These are phyloP conservation scores for Acacia crassicarpa DNA, from an alignment of 306 rosid species.

Conservation along the genomic window DNA sequence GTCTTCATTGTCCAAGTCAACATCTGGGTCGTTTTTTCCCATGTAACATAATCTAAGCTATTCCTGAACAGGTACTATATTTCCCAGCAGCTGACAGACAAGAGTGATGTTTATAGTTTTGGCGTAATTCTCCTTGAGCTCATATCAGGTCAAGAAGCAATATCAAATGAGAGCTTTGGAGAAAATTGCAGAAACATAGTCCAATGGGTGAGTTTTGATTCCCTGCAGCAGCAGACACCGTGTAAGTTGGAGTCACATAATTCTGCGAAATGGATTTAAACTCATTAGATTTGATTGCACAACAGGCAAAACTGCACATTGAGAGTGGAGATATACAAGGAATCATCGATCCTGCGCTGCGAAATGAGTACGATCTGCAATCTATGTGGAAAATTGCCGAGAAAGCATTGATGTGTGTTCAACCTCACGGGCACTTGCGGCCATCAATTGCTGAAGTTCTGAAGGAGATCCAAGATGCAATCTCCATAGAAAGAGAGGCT, in stretches of 20 bases:
- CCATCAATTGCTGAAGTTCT: conserved; percentile 95
- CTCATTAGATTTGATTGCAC: conserved; percentile 5
- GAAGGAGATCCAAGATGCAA: conserved; percentile 95
- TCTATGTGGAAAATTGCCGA: conserved; percentile 99
- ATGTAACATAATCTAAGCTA: neutral
- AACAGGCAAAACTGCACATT: conserved; percentile 81
- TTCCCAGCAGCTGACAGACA: conserved; percentile 96
- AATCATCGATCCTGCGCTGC: conserved; percentile 76
- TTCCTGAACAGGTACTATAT: conserved; percentile 72
- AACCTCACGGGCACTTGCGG: conserved; percentile 82
- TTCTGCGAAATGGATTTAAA: conserved; percentile 2
- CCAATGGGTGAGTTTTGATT: conserved; percentile 82
- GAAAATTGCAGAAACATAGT: conserved; percentile 90
- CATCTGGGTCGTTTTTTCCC: neutral
- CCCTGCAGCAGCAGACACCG: neutral
- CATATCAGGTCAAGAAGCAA: conserved; percentile 98
- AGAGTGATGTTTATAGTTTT: conserved; percentile 93
- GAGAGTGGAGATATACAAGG: conserved; percentile 98
- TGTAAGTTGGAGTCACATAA: neutral
- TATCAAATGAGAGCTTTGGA: conserved; percentile 90
- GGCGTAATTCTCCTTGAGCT: conserved; percentile 99
- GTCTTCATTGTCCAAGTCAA: conserved; percentile 1
- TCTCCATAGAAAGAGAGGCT: conserved; percentile 69
- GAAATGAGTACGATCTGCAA: conserved; percentile 71
- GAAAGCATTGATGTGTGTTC: conserved; percentile 96